Evolutionary conservation across 176 grass and related monocot species (phyloP).

Genomic region (Aegilops tauschii): DNA sequence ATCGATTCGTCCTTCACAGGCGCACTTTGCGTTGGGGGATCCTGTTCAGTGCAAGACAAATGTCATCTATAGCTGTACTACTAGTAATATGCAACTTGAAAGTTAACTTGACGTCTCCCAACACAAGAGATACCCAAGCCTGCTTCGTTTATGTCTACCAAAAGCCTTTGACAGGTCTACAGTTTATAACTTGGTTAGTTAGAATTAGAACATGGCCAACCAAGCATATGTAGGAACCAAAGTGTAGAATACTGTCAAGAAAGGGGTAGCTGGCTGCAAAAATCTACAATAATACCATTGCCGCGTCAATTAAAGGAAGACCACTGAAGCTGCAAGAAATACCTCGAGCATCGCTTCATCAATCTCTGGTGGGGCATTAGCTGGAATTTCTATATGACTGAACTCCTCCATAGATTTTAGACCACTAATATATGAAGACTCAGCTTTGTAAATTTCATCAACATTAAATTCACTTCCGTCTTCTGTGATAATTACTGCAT

Average conservation of each 20-base stretch:
- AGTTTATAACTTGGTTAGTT: background rate
- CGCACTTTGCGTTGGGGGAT: slow-evolving; percentile 9
- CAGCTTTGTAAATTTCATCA: slow-evolving; percentile 79
- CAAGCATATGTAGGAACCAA: background rate
- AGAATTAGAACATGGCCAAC: background rate
- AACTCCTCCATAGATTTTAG: slow-evolving; percentile 81
- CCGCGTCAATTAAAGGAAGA: background rate
- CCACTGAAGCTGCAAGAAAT: background rate
- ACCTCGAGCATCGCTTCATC: slow-evolving; percentile 72
- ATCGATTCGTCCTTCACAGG: slow-evolving; percentile 37
- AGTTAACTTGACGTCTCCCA: background rate
- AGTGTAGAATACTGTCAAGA: background rate
- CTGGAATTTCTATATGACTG: slow-evolving; percentile 78
- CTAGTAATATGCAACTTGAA: background rate
- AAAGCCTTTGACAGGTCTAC: background rate
- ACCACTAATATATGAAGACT: slow-evolving; percentile 75
- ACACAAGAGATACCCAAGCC: background rate
- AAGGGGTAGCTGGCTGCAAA: background rate
- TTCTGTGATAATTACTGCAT: slow-evolving; percentile 65
- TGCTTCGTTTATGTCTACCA: background rate
- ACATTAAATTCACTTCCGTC: slow-evolving; percentile 74
- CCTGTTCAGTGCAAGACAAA: slow-evolving; percentile 35
- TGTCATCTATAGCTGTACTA: background rate
- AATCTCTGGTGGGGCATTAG: slow-evolving; percentile 57
- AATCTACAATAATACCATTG: background rate